Conservation (phyloP, 805 yeast genomes). For the Wickerhamiella allomyrinae region DNA sequence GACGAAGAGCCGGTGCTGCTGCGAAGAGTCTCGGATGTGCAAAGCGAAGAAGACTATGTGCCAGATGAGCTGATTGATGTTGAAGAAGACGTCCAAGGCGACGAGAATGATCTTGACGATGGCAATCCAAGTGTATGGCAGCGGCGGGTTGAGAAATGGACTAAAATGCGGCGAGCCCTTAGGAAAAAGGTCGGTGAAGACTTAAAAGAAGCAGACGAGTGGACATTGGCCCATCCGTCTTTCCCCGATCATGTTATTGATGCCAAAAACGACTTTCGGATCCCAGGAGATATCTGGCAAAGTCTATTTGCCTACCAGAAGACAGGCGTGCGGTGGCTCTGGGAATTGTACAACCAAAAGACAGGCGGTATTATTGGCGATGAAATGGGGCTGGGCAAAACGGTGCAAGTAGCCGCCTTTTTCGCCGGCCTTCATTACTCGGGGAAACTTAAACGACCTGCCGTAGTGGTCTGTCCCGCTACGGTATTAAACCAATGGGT, state of each 20-base stretch:
- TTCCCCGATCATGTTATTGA: slow-evolving; percentile 62
- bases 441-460: slow-evolving; percentile 53
- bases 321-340: slow-evolving; percentile 95
- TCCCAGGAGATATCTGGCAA: slow-evolving; percentile 87
- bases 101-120: slow-evolving; percentile 44
- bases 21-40: slow-evolving; percentile 7
- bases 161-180: slow-evolving; percentile 33
- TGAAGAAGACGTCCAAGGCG: slow-evolving; percentile 13
- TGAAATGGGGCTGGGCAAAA: slow-evolving; percentile 97
- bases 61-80: slow-evolving; percentile 10
- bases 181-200: slow-evolving; percentile 21
- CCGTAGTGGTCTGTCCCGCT: slow-evolving; percentile 85
- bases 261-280: slow-evolving; percentile 36
- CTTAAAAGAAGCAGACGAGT: slow-evolving; percentile 30
- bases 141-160: slow-evolving; percentile 49
- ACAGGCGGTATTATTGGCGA: slow-evolving; percentile 96
- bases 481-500: slow-evolving; percentile 96
- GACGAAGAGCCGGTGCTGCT: slow-evolving; percentile 17
- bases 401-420: slow-evolving; percentile 83
- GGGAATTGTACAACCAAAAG: slow-evolving; percentile 79
- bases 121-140: slow-evolving; percentile 62
- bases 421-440: slow-evolving; percentile 84
- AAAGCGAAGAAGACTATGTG: slow-evolving; percentile 16
- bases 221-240: slow-evolving; percentile 64
- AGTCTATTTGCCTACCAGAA: slow-evolving; percentile 84